Conservation (phyloP, 2,329 filamentous ascomycete genomes). For the Claviceps digitariae region DNA sequence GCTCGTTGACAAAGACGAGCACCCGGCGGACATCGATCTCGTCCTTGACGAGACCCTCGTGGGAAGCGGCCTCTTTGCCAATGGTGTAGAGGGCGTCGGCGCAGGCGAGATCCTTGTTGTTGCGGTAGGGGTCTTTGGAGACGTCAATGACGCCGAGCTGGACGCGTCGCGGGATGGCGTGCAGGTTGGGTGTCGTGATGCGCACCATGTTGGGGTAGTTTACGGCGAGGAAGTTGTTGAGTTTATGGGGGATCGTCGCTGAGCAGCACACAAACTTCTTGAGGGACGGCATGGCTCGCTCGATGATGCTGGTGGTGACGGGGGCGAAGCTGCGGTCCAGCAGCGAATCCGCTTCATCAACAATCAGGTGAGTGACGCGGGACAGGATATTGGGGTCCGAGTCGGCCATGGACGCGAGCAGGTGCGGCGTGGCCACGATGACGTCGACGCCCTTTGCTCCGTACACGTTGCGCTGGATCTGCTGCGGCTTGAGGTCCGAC, state of each 20-base stretch:
- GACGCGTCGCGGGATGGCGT: conserved; percentile 87
- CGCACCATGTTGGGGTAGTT: conserved; percentile 73
- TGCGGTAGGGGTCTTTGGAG: conserved; percentile 80
- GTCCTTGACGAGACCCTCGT: conserved; percentile 42
- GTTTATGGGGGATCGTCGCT: conserved; percentile 80
- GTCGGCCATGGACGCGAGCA: conserved; percentile 77
- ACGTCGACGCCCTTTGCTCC: conserved; percentile 70
- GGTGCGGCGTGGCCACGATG: conserved; percentile 75
- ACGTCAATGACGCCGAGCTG: conserved; percentile 90
- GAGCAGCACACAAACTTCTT: conserved; percentile 86
- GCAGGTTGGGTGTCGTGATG: conserved; percentile 87
- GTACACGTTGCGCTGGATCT: conserved; percentile 79
- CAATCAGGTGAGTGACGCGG: conserved; percentile 75
- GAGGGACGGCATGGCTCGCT: conserved; percentile 66
- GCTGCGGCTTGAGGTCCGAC: conserved; percentile 57
- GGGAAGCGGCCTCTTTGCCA: conserved; percentile 54
- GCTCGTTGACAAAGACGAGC: conserved; percentile 93
- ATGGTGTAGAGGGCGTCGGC: conserved; percentile 93
- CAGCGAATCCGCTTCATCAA: conserved; percentile 93
- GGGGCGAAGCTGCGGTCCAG: conserved; percentile 86
- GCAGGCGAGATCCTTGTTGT: conserved; percentile 86
- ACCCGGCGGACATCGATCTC: conserved; percentile 65
- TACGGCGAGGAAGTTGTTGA: conserved; percentile 72
- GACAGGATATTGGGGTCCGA: conserved; percentile 85
- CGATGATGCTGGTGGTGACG: conserved; percentile 69